These are phyloP conservation scores for Pythium dissimile DNA, from an alignment of 352 stramenopile species.

Conservation along the genomic window DNA sequence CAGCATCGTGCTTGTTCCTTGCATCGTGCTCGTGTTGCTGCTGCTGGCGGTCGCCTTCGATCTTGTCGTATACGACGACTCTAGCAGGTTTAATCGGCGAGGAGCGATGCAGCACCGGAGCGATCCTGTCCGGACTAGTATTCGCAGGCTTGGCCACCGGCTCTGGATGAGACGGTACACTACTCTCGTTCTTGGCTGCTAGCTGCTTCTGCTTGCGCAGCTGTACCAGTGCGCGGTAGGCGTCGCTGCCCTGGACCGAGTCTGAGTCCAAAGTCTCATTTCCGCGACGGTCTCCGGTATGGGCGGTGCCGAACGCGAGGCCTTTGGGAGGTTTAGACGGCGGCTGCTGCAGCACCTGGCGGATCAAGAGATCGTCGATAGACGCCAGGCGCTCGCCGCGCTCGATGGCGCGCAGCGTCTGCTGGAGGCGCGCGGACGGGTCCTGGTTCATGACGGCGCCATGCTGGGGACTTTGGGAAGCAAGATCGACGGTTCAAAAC, in stretches of 20 bases:
- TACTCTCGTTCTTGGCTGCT: conserved; percentile 1
- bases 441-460: conserved; percentile 8
- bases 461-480: too few relatives aligned
- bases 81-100: neutral
- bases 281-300: neutral
- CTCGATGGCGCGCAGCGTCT: conserved; percentile 52
- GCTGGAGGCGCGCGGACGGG: conserved; percentile 32
- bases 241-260: conserved; percentile 18
- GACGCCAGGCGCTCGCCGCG: conserved; percentile 39
- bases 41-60: neutral
- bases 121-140: neutral
- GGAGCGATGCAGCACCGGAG: neutral
- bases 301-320: neutral
- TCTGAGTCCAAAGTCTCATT: neutral
- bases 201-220: conserved; percentile 18
- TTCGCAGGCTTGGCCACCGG: neutral
- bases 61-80: neutral
- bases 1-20: neutral
- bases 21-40: neutral
- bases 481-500: neutral
- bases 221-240: conserved; percentile 39
- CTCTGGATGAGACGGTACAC: neutral
- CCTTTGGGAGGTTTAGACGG: neutral
- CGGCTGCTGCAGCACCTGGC: conserved; percentile 38
- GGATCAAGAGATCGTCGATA: conserved; percentile 49